Evolutionary conservation across 805 yeast species (phyloP).

Genomic region (Metschnikowia hibisci): DNA sequence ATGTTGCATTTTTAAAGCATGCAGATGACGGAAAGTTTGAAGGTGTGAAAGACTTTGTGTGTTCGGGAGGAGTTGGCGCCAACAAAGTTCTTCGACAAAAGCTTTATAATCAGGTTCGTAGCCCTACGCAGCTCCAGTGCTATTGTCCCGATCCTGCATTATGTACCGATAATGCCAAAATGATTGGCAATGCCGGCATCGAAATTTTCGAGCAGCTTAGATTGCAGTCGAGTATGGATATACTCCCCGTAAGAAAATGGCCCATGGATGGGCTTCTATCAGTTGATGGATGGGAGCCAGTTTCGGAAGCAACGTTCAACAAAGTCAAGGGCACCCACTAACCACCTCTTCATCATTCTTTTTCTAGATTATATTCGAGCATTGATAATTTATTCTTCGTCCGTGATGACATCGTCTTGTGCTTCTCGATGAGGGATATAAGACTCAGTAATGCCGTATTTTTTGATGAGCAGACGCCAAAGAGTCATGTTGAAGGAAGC

Average conservation of each 20-base stretch:
- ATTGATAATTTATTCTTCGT: not conserved
- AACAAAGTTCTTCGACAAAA: slow-evolving; percentile 53
- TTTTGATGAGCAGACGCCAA: slow-evolving; percentile 57
- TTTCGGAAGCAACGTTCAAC: slow-evolving; percentile 10
- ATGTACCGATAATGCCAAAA: slow-evolving; percentile 93
- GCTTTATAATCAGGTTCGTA: slow-evolving; percentile 37
- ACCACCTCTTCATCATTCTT: too few species aligned
- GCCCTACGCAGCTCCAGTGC: slow-evolving; percentile 26
- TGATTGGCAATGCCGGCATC: slow-evolving; percentile 98
- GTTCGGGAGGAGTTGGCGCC: slow-evolving; percentile 95
- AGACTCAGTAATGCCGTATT: slow-evolving; percentile 52
- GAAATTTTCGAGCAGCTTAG: slow-evolving; percentile 64
- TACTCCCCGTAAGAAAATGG: slow-evolving; percentile 79
- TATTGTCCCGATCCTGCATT: slow-evolving; percentile 66
- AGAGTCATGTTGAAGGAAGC: slow-evolving; percentile 64
- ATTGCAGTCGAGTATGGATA: slow-evolving; percentile 46
- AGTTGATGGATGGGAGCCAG: slow-evolving; percentile 49
- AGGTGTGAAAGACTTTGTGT: slow-evolving; percentile 55
- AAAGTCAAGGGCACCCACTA: not conserved
- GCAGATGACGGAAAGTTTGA: slow-evolving; percentile 29
- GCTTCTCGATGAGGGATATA: slow-evolving; percentile 44
- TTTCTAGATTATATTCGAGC: too few species aligned
- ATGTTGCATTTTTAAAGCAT: slow-evolving; percentile 43
- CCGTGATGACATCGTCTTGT: slow-evolving; percentile 12
- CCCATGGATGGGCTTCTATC: slow-evolving; percentile 53